Percentiles rank a stretch among this genome's conserved stretches.
Conservation (phyloP, 1,284 basidiomycete genomes). For the Leccinum huronense region DNA sequence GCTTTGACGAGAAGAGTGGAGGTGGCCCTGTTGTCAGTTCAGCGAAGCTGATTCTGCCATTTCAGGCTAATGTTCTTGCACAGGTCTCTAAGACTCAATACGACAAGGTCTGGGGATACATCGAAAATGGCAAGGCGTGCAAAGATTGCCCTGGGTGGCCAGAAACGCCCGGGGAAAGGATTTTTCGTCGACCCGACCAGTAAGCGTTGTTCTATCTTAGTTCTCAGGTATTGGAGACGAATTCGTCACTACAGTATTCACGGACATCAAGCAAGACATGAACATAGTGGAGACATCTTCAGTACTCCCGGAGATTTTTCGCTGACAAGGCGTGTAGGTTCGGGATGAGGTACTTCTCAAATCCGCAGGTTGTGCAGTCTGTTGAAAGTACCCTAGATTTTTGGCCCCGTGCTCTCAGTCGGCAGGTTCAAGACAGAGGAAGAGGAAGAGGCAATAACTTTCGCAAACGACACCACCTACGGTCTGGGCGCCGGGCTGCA, state of each 20-base stretch:
- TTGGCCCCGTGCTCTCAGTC: conserved; percentile 80
- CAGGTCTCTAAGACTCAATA: conserved; percentile 84
- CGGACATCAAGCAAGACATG: conserved; percentile 69
- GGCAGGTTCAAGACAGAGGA: conserved; percentile 79
- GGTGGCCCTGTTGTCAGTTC: conserved; percentile 77
- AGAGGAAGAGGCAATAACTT: conserved; percentile 58
- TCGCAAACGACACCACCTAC: conserved; percentile 85
- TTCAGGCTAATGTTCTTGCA: conserved; percentile 12
- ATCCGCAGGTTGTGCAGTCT: conserved; percentile 9
- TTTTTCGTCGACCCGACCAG: conserved; percentile 78
- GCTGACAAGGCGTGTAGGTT: conserved; percentile 46
- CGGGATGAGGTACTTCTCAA: conserved; percentile 58
- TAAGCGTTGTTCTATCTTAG: conserved; percentile 37
- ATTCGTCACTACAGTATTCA: conserved; percentile 56
- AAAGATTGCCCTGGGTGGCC: conserved; percentile 75
- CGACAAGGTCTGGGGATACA: conserved; percentile 87
- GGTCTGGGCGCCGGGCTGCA: conserved; percentile 89
- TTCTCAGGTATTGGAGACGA: conserved; percentile 8
- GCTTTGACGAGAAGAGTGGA: conserved; percentile 69
- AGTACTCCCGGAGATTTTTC: conserved; percentile 5
- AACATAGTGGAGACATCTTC: conserved; percentile 60
- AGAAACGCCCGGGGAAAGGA: conserved; percentile 65
- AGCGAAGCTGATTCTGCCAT: conserved; percentile 4
- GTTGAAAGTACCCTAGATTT: conserved; percentile 54
- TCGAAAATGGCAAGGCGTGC: conserved; percentile 83